These are phyloP conservation scores for Aspergillus pseudoviridinutans DNA, from an alignment of 2,329 filamentous ascomycete genomes.

Conservation along the genomic window DNA sequence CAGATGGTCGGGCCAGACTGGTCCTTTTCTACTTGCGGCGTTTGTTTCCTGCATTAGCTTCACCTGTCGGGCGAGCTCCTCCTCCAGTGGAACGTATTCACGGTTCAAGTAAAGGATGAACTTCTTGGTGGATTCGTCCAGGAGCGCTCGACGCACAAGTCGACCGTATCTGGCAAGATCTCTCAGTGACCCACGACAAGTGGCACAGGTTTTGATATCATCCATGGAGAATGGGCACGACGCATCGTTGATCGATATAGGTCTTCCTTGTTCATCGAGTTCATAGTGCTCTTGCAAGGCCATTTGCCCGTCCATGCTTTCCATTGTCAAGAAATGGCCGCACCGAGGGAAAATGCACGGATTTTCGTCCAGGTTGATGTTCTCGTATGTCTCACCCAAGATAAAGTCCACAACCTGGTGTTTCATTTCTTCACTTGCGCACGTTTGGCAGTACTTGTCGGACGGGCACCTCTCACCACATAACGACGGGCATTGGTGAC, in stretches of 20 bases:
- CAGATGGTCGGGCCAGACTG: constrained; percentile 1
- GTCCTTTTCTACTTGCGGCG: neutral
- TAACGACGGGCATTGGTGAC: constrained; percentile 61
- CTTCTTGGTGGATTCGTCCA: constrained; percentile 63
- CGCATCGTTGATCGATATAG: constrained; percentile 20
- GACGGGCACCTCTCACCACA: constrained; percentile 62
- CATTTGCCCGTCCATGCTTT: constrained; percentile 60
- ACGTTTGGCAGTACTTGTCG: constrained; percentile 54
- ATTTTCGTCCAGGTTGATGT: constrained; percentile 56
- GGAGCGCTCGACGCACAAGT: constrained; percentile 55
- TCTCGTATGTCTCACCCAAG: constrained; percentile 50
- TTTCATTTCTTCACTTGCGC: constrained; percentile 43
- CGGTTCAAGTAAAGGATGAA: constrained; percentile 55
- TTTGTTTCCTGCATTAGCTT: constrained; percentile 21
- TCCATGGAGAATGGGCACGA: constrained; percentile 49
- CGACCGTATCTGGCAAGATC: constrained; percentile 59
- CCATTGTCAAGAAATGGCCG: constrained; percentile 59
- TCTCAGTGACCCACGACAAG: constrained; percentile 57
- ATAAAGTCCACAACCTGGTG: constrained; percentile 55
- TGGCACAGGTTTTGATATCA: constrained; percentile 53
- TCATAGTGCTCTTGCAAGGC: constrained; percentile 41
- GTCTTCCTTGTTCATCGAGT: constrained; percentile 20
- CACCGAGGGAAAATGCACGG: constrained; percentile 62
- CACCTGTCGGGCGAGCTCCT: constrained; percentile 25
- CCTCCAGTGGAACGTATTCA: constrained; percentile 40